Evolutionary conservation across 805 yeast species (phyloP), one percentile per base, ranked within the genome.

Genomic region (Cyberlindnera amylophila): DNA sequence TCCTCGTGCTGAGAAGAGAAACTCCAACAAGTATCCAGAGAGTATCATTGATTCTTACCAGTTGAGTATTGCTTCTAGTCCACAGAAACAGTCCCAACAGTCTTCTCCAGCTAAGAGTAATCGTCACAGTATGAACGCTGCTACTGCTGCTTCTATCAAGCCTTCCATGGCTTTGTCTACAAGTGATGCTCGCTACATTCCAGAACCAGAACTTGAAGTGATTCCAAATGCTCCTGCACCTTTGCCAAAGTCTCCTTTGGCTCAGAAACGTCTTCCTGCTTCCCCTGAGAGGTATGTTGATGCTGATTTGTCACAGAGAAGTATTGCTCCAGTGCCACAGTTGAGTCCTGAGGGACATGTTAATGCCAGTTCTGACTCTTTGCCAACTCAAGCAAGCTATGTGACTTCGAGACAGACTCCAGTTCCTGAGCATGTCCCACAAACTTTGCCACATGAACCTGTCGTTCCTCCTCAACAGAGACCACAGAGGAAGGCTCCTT

Each of bases 11-110:
- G 15, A 35, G 32, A 39, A 31, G 30, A 40, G 44, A 28, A 21
- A 16, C 16, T 40, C 50, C 2, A 41, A 28, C 36, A 47, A 46
- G 41, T 54, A 54, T 37, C 53, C 59, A 10, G 56, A 51, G 6
- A 53, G 57, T 36, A 54, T 57, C 21, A 52, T 55, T 35, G 60
- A 55, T 19, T 44, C 53, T 3, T 55, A 55, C 16, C 44, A 42
- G 46, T 27, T 43, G 38, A 50, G 48, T 17, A 36, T n/a, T 9
- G 24, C 35, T 19, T 39, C 44, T 8, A 41, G 44, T 19, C 47
- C 50, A 4, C 40, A 38, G 19, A 42, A 38, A 36, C 15, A 19
- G 9, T 32, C 41, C 6, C 33, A 23, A 4, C 36, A 33, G 13
- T 9, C 42, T 16, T 33, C 49, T 14, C 41, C 46, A 7, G 28